These are phyloP conservation scores for Solanum rostratum DNA, from an alignment of 257 asterid species.

Conservation along the genomic window DNA sequence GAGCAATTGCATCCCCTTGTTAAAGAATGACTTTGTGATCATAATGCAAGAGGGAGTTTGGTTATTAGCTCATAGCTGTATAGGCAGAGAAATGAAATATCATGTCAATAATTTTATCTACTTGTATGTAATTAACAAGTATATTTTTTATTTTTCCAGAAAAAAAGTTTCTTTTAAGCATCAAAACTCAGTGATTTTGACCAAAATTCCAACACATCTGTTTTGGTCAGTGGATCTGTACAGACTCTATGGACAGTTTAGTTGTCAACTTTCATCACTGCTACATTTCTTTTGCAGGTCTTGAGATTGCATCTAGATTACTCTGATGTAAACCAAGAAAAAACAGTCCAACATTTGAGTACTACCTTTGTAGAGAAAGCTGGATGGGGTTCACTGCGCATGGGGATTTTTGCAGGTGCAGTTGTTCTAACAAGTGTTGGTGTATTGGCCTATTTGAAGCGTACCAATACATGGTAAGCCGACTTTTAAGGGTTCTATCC, in stretches of 20 bases:
- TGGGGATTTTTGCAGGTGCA: constrained; percentile 59
- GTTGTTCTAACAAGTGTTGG: constrained; percentile 51
- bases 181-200: background rate
- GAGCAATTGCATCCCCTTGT: background rate
- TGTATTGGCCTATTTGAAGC: constrained; percentile 52
- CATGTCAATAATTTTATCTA: background rate
- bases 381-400: constrained; percentile 8
- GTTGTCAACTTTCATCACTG: background rate
- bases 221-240: background rate
- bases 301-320: constrained; percentile 63
- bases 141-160: background rate
- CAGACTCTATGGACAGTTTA: background rate
- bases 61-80: background rate
- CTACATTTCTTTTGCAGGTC: constrained; percentile 27
- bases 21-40: background rate
- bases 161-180: background rate
- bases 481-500: background rate
- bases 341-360: background rate
- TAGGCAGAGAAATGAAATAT: background rate
- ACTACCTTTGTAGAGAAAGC: constrained; percentile 15
- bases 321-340: constrained; percentile 13
- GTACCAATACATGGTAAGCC: constrained; percentile 29
- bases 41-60: background rate
- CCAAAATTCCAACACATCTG: background rate
- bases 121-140: background rate